Evolutionary conservation across 345 rosid species (phyloP), one percentile per base, ranked within the genome.

Genomic region (Salix udensis): DNA sequence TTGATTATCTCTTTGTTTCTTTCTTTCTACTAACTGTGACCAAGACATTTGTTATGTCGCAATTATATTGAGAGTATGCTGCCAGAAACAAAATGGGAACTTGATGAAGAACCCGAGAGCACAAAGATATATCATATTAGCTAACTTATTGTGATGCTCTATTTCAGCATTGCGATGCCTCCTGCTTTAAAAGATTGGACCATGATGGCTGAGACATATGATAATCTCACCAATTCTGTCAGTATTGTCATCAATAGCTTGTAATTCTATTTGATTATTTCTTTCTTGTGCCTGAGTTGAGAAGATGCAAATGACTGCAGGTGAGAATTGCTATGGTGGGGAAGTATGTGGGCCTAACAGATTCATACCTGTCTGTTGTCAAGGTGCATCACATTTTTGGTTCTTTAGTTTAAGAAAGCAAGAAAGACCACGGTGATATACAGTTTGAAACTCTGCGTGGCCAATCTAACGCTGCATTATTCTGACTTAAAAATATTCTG

Each of bases 201-300:
- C 68, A 65, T 70, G 76, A 82, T 77, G 84, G 84, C 84, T 7
- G 84, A 82, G 81, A 77, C 78, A 40, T 82, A 74, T 67, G 84
- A 82, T 70, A 77, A 78, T 66, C 67, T 82, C 19, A 87, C 85
- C 37, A 72, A 74, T 79, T 81, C 88, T 77, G 97, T 93, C 58
- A 82, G 88, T 84, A 75, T 74, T 74, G 73, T 67, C 44, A 24
- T 53, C 66, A 50, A 65, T 50, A 67, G 44, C 36, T 65, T 71
- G 48, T 70, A 44, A 24, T 68, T 75, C 37, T 77, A 16, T 67
- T 75, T 81, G 67, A 79, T 71, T 30, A 23, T 75, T 71, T 68
- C 61, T 37, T 81, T 50, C 62, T 65, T 77, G 70, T 81, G 74
- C 78, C 39, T 84, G 65, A 76, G 78, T 72, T 40, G 40, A 73